A percentile compares a stretch with the other conserved stretches of the same genome.
phyloP scores from a whole-genome alignment of 2,329 filamentous ascomycete species.

The Rhexocercosporidium sp. region DNA sequence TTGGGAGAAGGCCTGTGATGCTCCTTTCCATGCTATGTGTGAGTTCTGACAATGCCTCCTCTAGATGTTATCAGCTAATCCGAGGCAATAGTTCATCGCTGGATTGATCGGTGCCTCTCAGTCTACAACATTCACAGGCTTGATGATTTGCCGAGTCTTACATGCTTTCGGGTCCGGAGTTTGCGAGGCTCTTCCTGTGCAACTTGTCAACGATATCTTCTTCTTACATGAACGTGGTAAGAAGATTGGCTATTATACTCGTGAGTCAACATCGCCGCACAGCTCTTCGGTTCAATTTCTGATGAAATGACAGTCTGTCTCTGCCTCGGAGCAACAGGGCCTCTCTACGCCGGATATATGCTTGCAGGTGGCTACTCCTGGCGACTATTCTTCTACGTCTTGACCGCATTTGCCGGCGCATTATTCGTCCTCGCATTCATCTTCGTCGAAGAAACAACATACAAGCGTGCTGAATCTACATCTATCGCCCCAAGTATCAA shows the following conservation, averaged over 20 bases:
- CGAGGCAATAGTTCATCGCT: constrained; percentile 25
- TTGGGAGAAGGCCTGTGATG: constrained; percentile 37
- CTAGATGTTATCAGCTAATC: no score
- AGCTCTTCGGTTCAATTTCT: background rate
- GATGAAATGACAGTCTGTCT: constrained; percentile 48
- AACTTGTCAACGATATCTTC: constrained; percentile 50
- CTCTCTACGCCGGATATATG: constrained; percentile 66
- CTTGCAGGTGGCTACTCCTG: constrained; percentile 61
- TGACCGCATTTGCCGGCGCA: constrained; percentile 55
- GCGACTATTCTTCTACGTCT: constrained; percentile 66
- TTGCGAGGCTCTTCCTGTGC: constrained; percentile 43
- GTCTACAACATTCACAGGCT: constrained; percentile 28
- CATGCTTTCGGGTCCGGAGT: constrained; percentile 37
- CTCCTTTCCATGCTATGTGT: constrained; percentile 29
- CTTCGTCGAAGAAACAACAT: constrained; percentile 65
- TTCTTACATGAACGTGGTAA: constrained; percentile 55
- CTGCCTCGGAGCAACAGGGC: constrained; percentile 60
- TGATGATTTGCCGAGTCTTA: constrained; percentile 37
- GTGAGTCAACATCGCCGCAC: background rate
- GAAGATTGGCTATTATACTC: constrained; percentile 63
- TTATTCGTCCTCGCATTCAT: constrained; percentile 54
- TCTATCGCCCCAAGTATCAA: constrained; percentile 22
- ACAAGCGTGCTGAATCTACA: constrained; percentile 47
- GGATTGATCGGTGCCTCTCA: constrained; percentile 33
- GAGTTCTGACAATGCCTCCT: background rate